phyloP scores from a whole-genome alignment of 805 yeast species.

The Candida lessepsii region DNA sequence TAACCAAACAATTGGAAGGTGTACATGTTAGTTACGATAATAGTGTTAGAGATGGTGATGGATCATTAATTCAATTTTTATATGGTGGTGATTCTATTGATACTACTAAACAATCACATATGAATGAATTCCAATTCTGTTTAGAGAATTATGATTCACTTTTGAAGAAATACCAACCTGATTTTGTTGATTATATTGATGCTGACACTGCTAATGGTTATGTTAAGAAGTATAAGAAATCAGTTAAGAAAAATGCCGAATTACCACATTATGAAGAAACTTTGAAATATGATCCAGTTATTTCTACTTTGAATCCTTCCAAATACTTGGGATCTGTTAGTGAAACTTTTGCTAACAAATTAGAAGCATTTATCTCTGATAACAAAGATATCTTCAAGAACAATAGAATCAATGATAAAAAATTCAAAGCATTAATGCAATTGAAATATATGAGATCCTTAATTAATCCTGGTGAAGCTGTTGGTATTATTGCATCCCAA shows the following conservation, averaged over 20 bases:
- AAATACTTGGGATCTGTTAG: constrained; percentile 91
- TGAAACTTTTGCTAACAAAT: constrained; percentile 77
- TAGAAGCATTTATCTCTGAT: constrained; percentile 64
- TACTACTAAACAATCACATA: constrained; percentile 89
- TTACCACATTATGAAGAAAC: constrained; percentile 63
- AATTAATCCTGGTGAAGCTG: constrained; percentile 95
- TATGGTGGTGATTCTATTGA: constrained; percentile 98
- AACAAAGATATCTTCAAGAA: constrained; percentile 53
- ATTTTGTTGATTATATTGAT: constrained; percentile 55
- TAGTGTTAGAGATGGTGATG: constrained; percentile 94
- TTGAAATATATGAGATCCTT: constrained; percentile 96
- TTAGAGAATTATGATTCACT: constrained; percentile 85
- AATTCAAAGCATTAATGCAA: constrained; percentile 95
- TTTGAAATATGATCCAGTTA: constrained; percentile 80
- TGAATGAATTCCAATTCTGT: constrained; percentile 92
- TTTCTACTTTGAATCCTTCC: constrained; percentile 83
- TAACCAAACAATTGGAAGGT: constrained; percentile 97
- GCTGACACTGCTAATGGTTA: constrained; percentile 79
- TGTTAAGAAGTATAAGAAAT: constrained; percentile 78
- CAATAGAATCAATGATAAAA: constrained; percentile 65
- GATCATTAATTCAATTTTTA: constrained; percentile 87
- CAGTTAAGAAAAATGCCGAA: constrained; percentile 58
- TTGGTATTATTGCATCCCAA: constrained; percentile 97
- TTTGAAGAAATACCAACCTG: constrained; percentile 82
- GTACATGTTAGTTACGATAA: constrained; percentile 92